Conservation (phyloP, 169 alveolate genomes). For the Eimeria nieschulzi region DNA sequence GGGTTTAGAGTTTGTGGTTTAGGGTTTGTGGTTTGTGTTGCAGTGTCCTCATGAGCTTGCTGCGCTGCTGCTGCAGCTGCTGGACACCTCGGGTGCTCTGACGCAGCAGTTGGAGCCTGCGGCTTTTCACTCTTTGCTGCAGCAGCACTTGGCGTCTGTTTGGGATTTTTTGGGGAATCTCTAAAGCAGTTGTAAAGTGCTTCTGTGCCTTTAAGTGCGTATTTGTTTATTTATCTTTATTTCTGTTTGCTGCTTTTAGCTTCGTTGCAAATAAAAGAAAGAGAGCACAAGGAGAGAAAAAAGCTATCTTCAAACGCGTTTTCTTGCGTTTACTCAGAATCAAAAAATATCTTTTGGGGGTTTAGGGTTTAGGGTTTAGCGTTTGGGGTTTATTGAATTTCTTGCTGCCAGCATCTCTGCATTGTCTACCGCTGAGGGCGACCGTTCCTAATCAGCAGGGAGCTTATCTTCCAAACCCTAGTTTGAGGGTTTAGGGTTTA, state of each 20-base stretch:
- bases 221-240: neutral
- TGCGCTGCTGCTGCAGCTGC: slow-evolving; percentile 48
- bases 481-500: neutral
- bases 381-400: neutral
- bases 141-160: slow-evolving; percentile 40
- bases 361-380: slow-evolving; percentile 51
- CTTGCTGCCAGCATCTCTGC: neutral
- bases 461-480: neutral
- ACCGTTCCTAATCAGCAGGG: too few relatives aligned
- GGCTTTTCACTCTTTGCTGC: slow-evolving; percentile 14
- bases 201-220: neutral
- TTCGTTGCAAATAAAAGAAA: neutral
- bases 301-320: too few relatives aligned
- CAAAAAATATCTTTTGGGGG: neutral
- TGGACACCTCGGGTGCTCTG: neutral
- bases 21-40: slow-evolving; percentile 22
- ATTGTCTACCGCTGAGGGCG: too few relatives aligned
- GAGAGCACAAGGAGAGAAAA: too few relatives aligned
- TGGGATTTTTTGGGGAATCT: neutral
- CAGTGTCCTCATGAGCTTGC: slow-evolving; percentile 61
- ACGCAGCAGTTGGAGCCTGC: slow-evolving; percentile 44
- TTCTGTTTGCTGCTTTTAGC: neutral
- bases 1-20: slow-evolving; percentile 16
- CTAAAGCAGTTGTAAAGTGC: too few relatives aligned
- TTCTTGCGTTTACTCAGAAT: too few relatives aligned